These are phyloP conservation scores for Collybia mongolica DNA, from an alignment of 768 basidiomycete species.

Conservation along the genomic window DNA sequence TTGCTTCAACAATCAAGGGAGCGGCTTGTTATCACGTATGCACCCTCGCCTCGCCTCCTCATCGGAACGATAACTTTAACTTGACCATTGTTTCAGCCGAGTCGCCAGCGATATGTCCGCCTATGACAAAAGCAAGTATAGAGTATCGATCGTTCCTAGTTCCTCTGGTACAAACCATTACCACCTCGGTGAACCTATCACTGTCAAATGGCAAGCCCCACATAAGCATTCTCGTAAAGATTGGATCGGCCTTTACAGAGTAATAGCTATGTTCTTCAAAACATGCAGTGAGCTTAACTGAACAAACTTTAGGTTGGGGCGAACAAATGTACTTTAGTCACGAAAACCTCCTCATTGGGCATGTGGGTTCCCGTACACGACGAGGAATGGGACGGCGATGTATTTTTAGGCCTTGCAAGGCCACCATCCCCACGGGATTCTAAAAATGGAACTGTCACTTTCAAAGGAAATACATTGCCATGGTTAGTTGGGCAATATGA, in stretches of 20 bases:
- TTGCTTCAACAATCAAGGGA: conserved; percentile 90
- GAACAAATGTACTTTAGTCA: conserved; percentile 80
- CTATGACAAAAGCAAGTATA: conserved; percentile 81
- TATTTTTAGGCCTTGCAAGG: conserved; percentile 50
- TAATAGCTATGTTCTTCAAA: conserved; percentile 23
- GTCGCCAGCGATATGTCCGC: conserved; percentile 79
- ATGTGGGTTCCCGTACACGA: conserved; percentile 92
- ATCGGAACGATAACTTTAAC: background rate
- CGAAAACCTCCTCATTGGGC: conserved; percentile 81
- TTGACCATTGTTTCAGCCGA: conserved; percentile 46
- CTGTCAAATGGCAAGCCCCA: conserved; percentile 85
- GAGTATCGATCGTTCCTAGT: conserved; percentile 56
- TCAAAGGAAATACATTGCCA: conserved; percentile 78
- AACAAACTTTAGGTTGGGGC: conserved; percentile 65
- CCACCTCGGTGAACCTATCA: conserved; percentile 90
- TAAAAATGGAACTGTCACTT: conserved; percentile 66
- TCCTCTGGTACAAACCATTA: conserved; percentile 56
- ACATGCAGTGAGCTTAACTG: conserved; percentile 6
- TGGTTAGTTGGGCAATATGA: conserved; percentile 90
- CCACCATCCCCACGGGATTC: conserved; percentile 38
- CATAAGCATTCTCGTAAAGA: conserved; percentile 84
- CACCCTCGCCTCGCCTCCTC: conserved; percentile 10
- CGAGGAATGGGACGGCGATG: conserved; percentile 92
- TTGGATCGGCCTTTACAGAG: conserved; percentile 94
- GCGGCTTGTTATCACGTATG: conserved; percentile 88